These are phyloP conservation scores for Boechera divaricarpa DNA, from an alignment of 345 rosid genomes.

Conservation along the genomic window DNA sequence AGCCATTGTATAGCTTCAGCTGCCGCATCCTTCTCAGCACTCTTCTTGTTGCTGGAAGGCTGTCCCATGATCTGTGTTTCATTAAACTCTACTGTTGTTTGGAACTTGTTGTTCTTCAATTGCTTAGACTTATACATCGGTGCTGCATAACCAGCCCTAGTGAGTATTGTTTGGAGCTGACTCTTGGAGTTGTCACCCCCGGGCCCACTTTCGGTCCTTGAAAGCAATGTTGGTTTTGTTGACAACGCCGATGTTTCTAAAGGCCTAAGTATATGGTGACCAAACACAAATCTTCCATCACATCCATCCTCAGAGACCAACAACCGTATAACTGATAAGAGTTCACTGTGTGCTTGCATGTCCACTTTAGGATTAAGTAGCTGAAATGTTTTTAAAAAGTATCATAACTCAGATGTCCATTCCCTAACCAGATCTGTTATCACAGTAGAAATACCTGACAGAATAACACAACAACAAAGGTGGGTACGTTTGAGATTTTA, in stretches of 20 bases:
- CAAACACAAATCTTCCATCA: conserved; percentile 80
- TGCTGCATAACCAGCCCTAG: conserved; percentile 73
- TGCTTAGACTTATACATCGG: conserved; percentile 83
- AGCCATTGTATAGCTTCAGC: conserved; percentile 89
- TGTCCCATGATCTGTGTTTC: conserved; percentile 77
- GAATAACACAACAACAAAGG: conserved; percentile 25
- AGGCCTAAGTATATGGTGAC: conserved; percentile 55
- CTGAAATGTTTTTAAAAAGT: conserved; percentile 50
- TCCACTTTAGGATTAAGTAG: conserved; percentile 71
- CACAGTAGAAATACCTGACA: conserved; percentile 15
- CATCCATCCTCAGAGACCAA: conserved; percentile 66
- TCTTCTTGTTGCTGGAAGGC: conserved; percentile 87
- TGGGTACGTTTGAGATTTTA: conserved; percentile 30
- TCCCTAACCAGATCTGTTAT: conserved; percentile 20
- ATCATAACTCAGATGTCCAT: conserved; percentile 13
- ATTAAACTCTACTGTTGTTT: conserved; percentile 74
- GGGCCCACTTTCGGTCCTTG: conserved; percentile 74
- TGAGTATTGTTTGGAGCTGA: conserved; percentile 86
- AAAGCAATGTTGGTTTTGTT: conserved; percentile 48
- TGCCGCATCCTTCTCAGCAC: conserved; percentile 96
- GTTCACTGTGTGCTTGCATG: conserved; percentile 56
- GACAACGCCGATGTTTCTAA: conserved; percentile 43
- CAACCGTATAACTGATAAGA: conserved; percentile 62
- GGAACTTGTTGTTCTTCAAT: conserved; percentile 71
- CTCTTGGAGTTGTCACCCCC: conserved; percentile 92